Evolutionary conservation across 306 rosid species (phyloP), one percentile per base, ranked within the genome.

Genomic region (Quercus mongolica): DNA sequence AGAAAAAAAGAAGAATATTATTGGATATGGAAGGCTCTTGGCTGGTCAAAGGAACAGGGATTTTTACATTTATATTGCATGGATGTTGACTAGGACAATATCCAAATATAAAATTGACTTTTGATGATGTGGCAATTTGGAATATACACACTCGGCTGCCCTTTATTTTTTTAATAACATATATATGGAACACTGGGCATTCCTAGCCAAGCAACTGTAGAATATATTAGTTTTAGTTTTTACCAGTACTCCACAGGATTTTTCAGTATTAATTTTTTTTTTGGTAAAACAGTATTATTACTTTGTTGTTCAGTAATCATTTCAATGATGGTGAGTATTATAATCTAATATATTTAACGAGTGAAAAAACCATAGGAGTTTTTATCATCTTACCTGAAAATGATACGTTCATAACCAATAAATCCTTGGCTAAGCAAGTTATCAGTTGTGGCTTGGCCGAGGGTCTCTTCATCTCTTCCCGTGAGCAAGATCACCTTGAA

Each of bases 391-490:
- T 87, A 94, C 99, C 97, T 91, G 70, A 91, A 20, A 61, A 92
- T 85, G n/a, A 94, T 91, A 26, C 91, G 89, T 20, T 88, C 74
- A n/a, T 92, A 94, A 62, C 88, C 92, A 17, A 73, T 41, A 79
- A 92, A 94, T 0, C 99, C 99, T 58, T 91, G 89, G 8, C 54
- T 84, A 8, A 20, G 86, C 87, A 94, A 83, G 77, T 94, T 94
- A 57, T 76, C 57, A n/a, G 14, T 52, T 46, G 99, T 94, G 79
- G 85, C 82, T 63, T 80, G 63, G 35, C 79, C 80, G 6, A 92
- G 83, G 6, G 85, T 85, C 30, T 79, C 83, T 63, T 90, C 69
- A 74, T 90, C 86, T 85, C 99, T 89, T 3, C 99, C 99, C 0
- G 97, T 94, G 52, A 94, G 6, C 44, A 94, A 74, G 75, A 92